phyloP scores from a whole-genome alignment of 352 stramenopile species.

The Blastocystis sp. region DNA sequence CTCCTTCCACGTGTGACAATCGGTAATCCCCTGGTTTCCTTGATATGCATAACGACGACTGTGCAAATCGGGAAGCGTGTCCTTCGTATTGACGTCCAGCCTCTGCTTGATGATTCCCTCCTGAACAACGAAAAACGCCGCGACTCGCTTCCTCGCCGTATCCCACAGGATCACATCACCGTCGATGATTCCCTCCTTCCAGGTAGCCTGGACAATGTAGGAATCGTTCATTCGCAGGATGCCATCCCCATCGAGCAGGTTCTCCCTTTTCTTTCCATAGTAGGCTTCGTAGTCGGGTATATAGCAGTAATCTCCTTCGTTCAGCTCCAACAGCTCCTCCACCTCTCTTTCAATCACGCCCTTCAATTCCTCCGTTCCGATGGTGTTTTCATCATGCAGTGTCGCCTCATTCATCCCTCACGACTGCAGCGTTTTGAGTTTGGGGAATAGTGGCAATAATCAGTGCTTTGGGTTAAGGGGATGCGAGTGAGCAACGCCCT shows the following conservation, averaged over 20 bases:
- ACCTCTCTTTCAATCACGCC: slow-evolving; percentile 11
- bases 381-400: not conserved
- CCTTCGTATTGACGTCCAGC: not conserved
- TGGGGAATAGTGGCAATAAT: no score
- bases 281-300: slow-evolving; percentile 12
- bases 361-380: not conserved
- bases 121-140: not conserved
- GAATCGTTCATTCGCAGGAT: slow-evolving; percentile 25
- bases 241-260: slow-evolving; percentile 7
- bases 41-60: not conserved
- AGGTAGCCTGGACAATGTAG: slow-evolving; percentile 1
- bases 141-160: not conserved
- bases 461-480: no score
- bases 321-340: not conserved
- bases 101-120: not conserved
- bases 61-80: not conserved
- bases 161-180: not conserved
- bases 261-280: not conserved
- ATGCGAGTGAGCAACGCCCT: no score
- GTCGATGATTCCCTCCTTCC: slow-evolving; percentile 15
- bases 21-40: no score
- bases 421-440: no score
- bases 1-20: not conserved
- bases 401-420: not conserved
- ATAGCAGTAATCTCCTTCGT: not conserved